These are phyloP conservation scores for Clonostachys chloroleuca DNA, from an alignment of 2,329 filamentous ascomycete species.

Conservation along the genomic window DNA sequence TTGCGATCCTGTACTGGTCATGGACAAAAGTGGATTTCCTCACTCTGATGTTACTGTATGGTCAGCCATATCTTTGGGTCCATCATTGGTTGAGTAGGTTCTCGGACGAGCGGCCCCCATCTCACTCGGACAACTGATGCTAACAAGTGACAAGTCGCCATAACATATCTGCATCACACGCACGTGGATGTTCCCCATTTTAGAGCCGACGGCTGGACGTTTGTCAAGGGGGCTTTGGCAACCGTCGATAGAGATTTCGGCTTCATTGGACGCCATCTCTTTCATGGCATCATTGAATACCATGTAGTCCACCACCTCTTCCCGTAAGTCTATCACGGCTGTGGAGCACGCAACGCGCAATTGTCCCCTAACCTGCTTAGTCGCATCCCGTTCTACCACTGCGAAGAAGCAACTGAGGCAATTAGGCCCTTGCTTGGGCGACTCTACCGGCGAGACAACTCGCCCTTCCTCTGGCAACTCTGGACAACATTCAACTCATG, in stretches of 20 bases:
- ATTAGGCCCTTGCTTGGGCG: slow-evolving; percentile 89
- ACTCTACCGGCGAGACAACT: slow-evolving; percentile 64
- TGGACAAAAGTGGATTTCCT: slow-evolving; percentile 48
- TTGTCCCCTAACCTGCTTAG: slow-evolving; percentile 6
- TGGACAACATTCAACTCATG: slow-evolving; percentile 5
- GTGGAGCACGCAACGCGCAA: no score
- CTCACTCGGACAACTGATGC: not conserved
- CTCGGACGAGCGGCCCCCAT: not conserved
- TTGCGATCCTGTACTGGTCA: slow-evolving; percentile 44
- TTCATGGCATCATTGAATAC: slow-evolving; percentile 57
- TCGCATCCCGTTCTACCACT: slow-evolving; percentile 37
- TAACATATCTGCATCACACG: slow-evolving; percentile 73
- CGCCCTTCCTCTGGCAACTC: slow-evolving; percentile 6
- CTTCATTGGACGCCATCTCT: slow-evolving; percentile 56
- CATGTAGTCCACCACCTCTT: slow-evolving; percentile 62
- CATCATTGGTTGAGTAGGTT: slow-evolving; percentile 64
- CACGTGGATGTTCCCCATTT: slow-evolving; percentile 38
- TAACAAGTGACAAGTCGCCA: slow-evolving; percentile 48
- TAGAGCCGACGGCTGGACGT: slow-evolving; percentile 42
- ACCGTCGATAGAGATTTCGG: slow-evolving; percentile 61
- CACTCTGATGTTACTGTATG: slow-evolving; percentile 55
- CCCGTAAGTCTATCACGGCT: slow-evolving; percentile 15
- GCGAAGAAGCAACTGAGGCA: slow-evolving; percentile 46
- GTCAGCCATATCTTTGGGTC: slow-evolving; percentile 64
- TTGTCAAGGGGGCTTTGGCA: slow-evolving; percentile 54